Percentiles rank a stretch among this genome's conserved stretches.
phyloP scores from a whole-genome alignment of 1,284 basidiomycete species.

The Ustilago cynodontis region DNA sequence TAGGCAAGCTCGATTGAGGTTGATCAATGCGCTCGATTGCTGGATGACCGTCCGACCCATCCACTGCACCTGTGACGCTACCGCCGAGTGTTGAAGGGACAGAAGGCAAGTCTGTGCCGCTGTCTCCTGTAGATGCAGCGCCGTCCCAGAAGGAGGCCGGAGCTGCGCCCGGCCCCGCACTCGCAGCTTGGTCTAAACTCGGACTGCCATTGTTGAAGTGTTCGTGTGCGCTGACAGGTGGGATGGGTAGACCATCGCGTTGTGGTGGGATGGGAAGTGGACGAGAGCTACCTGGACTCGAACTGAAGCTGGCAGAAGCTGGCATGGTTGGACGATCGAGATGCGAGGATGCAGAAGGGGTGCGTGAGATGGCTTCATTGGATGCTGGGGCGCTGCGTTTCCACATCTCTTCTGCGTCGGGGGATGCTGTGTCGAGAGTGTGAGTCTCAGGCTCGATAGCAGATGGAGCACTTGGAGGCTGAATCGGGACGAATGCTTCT shows the following conservation, averaged over 20 bases:
- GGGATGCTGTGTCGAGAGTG: slow-evolving; percentile 19
- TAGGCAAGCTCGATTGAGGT: slow-evolving; percentile 47
- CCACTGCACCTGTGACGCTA: no score
- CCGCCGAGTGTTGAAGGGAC: slow-evolving; percentile 23
- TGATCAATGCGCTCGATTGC: slow-evolving; percentile 45
- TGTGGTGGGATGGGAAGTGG: slow-evolving; percentile 53
- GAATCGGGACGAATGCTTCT: not conserved
- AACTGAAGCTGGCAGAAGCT: slow-evolving; percentile 29
- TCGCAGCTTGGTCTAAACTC: slow-evolving; percentile 6
- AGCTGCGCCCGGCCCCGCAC: slow-evolving; percentile 33
- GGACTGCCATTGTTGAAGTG: slow-evolving; percentile 52
- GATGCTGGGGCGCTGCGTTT: slow-evolving; percentile 15
- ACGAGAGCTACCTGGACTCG: slow-evolving; percentile 31
- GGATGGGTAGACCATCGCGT: slow-evolving; percentile 37
- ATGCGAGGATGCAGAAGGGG: slow-evolving; percentile 28
- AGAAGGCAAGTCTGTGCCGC: slow-evolving; percentile 26
- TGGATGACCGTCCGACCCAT: slow-evolving; percentile 17
- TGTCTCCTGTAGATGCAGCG: not conserved
- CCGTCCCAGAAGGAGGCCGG: slow-evolving; percentile 46
- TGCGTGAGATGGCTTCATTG: slow-evolving; percentile 18
- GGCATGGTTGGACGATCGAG: slow-evolving; percentile 14
- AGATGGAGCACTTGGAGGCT: not conserved
- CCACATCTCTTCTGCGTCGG: slow-evolving; percentile 39
- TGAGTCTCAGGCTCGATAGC: not conserved
- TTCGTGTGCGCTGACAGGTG: slow-evolving; percentile 38